Base-by-base conservation (phyloP, 1,284 basidiomycete species). In the Ustilago tritici region DNA sequence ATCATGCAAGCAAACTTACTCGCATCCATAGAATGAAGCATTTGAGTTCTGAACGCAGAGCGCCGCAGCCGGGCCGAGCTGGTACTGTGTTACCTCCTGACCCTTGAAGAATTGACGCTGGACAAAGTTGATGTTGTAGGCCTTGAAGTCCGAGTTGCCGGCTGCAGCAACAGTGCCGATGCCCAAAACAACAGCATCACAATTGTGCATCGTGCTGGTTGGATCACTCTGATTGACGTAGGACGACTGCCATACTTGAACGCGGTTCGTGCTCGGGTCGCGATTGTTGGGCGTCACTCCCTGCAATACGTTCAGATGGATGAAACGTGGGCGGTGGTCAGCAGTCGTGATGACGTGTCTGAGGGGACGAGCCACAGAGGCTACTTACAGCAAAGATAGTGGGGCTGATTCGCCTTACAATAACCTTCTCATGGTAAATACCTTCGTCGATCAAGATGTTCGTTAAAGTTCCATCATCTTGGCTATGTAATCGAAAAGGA, bases 51-150 rank as follows among this genome's bases (percentile, higher is more conserved):
- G 40, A 1, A 72, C 66, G 28, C 69, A 76, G 4, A 76, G 36
- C 4, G 74, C 74, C 1, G 74, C 74, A 11, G 70, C 36, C 2
- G 74, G 74, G 10, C 74, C 74, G 3, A 72, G 56, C 38, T 76
- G 69, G 35, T 69, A 59, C 31, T 72, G 46, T 10, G 62, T 72
- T 2, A 72, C 50, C 12, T 63, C 61, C 12, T 49, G 14, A 7
- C 70, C 65, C 7, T 72, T 10, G 35, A 41, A 17, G 36, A 58
- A 63, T 43, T 71, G 69, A 4, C 70, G 61, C 34, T 76, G 69
- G 23, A 40, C 35, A 28, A 76, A 72, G 38, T 76, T 53, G 52
- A 76, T 68, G 43, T 76, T 76, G 65, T 76, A 76, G 12, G 74
- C 70, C n/a, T 69, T 68, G 53, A 76, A 76, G 40, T 76, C 62